Evolutionary conservation across 2,329 filamentous ascomycete species (phyloP).

Genomic region (Alternaria panax): DNA sequence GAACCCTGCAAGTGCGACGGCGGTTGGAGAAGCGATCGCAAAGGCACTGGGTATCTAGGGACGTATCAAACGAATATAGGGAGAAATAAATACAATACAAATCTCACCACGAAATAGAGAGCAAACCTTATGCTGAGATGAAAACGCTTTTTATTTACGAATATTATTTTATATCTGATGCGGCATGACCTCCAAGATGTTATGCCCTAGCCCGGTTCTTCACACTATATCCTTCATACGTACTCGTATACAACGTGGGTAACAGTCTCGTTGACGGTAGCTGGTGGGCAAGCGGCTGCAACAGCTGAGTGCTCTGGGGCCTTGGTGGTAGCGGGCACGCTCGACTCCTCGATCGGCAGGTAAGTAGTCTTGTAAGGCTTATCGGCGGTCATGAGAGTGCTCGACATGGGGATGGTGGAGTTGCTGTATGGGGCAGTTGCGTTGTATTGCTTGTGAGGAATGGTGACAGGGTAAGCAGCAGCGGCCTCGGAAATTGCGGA

Average conservation of each 20-base stretch:
- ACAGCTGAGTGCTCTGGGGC: constrained; percentile 5
- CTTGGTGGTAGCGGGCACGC: constrained; percentile 2
- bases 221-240: background rate
- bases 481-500: background rate
- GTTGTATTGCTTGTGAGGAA: constrained; percentile 1
- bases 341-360: background rate
- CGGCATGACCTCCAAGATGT: background rate
- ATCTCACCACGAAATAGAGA: background rate
- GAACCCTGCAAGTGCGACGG: constrained; percentile 56
- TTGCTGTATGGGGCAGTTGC: constrained; percentile 4
- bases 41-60: constrained; percentile 43
- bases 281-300: constrained; percentile 4
- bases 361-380: constrained; percentile 11
- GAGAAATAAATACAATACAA: background rate
- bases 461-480: constrained; percentile 1
- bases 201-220: background rate
- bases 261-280: constrained; percentile 8
- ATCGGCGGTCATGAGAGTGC: background rate
- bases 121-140: background rate
- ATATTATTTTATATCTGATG: background rate
- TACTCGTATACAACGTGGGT: background rate
- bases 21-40: constrained; percentile 54
- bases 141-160: background rate
- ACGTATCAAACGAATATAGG: background rate
- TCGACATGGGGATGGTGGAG: constrained; percentile 5